A percentile compares a stretch with the other conserved stretches of the same genome.
phyloP scores from a whole-genome alignment of 2,329 filamentous ascomycete species.

The Colletotrichum sp. region DNA sequence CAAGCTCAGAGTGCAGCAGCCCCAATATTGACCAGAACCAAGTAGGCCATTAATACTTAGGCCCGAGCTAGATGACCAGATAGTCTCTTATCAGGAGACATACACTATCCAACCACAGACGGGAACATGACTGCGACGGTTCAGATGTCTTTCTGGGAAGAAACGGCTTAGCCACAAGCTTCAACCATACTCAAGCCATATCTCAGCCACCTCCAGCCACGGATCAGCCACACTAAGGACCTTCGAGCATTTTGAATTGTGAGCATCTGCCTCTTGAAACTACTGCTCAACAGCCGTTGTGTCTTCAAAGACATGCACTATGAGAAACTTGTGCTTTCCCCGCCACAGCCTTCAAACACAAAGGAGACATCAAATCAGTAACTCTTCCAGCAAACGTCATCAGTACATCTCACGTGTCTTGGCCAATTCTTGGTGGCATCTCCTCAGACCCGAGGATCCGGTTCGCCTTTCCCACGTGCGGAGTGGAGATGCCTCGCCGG shows the following conservation, averaged over 20 bases:
- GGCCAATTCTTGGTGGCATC: not conserved
- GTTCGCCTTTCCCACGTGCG: conserved; percentile 2
- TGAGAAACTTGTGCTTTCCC: fast-evolving
- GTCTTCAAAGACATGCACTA: fast-evolving
- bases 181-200: too few relatives aligned
- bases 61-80: too few relatives aligned
- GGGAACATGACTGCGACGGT: too few relatives aligned
- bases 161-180: too few relatives aligned
- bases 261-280: too few relatives aligned
- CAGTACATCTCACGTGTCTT: not conserved
- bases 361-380: fast-evolving
- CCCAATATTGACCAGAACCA: too few relatives aligned
- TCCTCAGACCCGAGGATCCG: not conserved
- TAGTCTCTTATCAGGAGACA: too few relatives aligned
- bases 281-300: not conserved
- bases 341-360: fast-evolving
- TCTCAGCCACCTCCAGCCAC: not conserved
- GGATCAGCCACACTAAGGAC: not conserved
- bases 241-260: too few relatives aligned
- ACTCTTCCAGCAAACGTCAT: not conserved
- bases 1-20: too few relatives aligned
- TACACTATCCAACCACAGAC: too few relatives aligned
- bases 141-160: too few relatives aligned
- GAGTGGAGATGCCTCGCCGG: not conserved
- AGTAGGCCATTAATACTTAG: too few relatives aligned